Conservation (phyloP, 139 green algal genomes). For the Raphidocelis subcapitata region DNA sequence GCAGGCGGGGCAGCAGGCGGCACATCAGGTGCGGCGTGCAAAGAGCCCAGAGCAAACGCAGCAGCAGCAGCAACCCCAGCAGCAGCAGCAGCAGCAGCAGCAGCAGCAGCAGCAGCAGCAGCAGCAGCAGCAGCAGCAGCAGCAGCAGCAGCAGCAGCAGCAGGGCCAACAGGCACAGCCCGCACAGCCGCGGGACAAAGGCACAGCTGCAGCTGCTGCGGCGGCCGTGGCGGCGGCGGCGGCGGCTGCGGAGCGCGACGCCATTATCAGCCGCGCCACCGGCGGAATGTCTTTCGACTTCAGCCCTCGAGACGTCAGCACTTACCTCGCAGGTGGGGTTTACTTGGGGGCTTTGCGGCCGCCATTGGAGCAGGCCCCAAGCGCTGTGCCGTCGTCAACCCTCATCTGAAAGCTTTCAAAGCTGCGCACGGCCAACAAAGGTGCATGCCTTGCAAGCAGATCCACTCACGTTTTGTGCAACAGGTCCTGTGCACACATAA, state of each 20-base stretch:
- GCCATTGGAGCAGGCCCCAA: too few species aligned
- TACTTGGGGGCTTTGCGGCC: background rate
- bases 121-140: slow-evolving; percentile 8
- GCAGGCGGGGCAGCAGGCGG: background rate
- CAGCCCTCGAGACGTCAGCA: slow-evolving; percentile 56
- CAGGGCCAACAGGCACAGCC: background rate
- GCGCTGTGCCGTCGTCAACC: too few species aligned
- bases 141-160: background rate
- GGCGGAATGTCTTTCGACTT: slow-evolving; percentile 88
- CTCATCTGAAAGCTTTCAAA: background rate
- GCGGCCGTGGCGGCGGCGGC: background rate
- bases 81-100: background rate
- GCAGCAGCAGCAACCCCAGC: background rate
- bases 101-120: background rate
- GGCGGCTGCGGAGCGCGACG: slow-evolving; percentile 39
- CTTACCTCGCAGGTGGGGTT: slow-evolving; percentile 67
- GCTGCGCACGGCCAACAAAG: too few species aligned
- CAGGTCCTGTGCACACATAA: too few species aligned
- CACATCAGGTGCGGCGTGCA: too few species aligned
- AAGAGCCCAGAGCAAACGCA: slow-evolving; percentile 1
- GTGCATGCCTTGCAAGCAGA: too few species aligned
- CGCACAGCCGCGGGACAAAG: too few species aligned
- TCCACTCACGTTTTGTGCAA: too few species aligned
- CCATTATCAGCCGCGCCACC: slow-evolving; percentile 75
- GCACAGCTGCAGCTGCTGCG: slow-evolving; percentile 5